phyloP scores from a whole-genome alignment of 371 early-diverging fungal species.

The Umbelopsis sp. region DNA sequence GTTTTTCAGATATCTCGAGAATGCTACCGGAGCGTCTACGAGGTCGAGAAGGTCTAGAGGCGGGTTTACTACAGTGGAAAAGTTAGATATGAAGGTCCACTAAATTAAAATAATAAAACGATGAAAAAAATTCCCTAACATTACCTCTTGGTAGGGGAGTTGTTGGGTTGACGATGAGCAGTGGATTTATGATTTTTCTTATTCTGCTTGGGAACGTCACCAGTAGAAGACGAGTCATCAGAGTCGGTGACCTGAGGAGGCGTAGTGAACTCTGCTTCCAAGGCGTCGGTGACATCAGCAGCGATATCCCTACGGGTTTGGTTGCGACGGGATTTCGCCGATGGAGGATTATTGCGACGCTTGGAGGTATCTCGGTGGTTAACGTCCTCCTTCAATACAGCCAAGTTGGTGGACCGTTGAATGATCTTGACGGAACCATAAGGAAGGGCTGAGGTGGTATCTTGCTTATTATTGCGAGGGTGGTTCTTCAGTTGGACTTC shows the following conservation, averaged over 20 bases:
- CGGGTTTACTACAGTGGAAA: neutral
- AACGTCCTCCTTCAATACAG: neutral
- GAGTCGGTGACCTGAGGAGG: neutral
- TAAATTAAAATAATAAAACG: neutral
- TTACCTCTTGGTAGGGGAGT: constrained; percentile 13
- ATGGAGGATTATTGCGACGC: constrained; percentile 8
- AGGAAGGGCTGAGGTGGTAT: neutral
- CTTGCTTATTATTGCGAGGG: neutral
- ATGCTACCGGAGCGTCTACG: constrained; percentile 22
- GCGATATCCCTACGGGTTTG: constrained; percentile 16
- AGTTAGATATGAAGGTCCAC: neutral
- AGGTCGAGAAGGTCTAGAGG: constrained; percentile 17
- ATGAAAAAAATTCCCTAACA: neutral
- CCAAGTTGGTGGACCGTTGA: neutral
- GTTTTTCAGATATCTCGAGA: constrained; percentile 18
- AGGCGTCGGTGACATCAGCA: constrained; percentile 9
- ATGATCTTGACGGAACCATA: constrained; percentile 6
- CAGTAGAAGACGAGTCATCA: neutral
- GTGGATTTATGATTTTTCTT: constrained; percentile 8
- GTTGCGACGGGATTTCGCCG: constrained; percentile 16
- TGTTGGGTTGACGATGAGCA: neutral
- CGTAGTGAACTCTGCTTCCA: constrained; percentile 14
- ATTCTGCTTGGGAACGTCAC: constrained; percentile 2
- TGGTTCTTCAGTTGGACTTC: neutral
- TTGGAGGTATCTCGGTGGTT: constrained; percentile 5